Conservation (phyloP, 2,329 filamentous ascomycete species). For the Coniochaeta sp. region DNA sequence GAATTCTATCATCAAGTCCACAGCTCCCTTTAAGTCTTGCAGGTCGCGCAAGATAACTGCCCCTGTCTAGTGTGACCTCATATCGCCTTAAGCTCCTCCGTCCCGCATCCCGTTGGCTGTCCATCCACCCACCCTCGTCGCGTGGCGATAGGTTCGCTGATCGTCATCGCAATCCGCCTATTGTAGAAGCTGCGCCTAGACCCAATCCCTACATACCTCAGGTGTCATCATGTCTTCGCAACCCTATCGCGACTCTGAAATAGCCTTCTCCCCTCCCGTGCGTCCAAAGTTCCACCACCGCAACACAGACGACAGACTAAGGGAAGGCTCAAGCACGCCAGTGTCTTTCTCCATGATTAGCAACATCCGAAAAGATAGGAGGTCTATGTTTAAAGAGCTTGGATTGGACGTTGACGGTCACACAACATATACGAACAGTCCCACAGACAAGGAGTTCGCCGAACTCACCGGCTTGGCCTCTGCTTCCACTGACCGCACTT, state of each 20-base stretch:
- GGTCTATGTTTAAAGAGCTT: constrained; percentile 44
- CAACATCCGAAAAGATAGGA: constrained; percentile 41
- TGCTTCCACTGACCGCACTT: constrained; percentile 6
- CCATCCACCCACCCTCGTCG: neutral
- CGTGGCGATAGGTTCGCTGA: neutral
- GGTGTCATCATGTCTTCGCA: constrained; percentile 12
- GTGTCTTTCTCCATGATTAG: constrained; percentile 31
- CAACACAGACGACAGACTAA: constrained; percentile 41
- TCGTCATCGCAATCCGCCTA: neutral
- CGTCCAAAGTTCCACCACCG: constrained; percentile 44
- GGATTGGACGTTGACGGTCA: constrained; percentile 29
- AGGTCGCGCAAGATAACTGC: neutral
- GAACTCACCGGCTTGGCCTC: constrained; percentile 19
- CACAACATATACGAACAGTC: constrained; percentile 11
- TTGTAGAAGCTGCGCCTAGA: neutral
- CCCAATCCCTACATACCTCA: no score
- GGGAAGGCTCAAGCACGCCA: constrained; percentile 34
- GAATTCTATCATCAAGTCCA: neutral
- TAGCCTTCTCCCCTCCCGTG: constrained; percentile 8
- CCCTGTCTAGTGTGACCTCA: neutral
- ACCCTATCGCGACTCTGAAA: constrained; percentile 13
- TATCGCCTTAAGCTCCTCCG: neutral
- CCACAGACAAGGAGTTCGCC: constrained; percentile 22
- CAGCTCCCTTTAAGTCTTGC: neutral
- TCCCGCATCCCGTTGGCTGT: neutral